Base-by-base conservation (phyloP, 208 protist species). In the Endotrypanum monterogeii region DNA sequence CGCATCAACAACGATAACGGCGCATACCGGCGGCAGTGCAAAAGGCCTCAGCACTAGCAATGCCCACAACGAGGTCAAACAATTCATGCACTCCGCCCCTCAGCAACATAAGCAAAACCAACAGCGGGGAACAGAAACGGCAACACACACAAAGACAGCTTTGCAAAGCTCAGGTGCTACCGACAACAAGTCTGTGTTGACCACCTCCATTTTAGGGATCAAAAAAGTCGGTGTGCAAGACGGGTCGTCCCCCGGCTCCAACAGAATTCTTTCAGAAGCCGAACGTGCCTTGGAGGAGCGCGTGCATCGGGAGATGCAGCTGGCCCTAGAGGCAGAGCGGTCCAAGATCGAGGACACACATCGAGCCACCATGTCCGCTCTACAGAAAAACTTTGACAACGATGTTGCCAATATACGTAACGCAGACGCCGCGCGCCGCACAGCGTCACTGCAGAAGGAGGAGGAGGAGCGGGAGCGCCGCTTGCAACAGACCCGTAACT, bases 221-320 rank as follows among this genome's bases (percentile, higher is more conserved):
- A 68, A 68, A 46, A 68, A 68, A 8, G 66, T 41, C 8, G 48
- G 48, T 1, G 28, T 30, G 5, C 18, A 46, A n/a, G 66, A 70
- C 18, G 16, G 1, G 32, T 20, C 48, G 18, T 41, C 54, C 7
- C 14, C 67, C 0, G 57, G 70, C 5, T 72, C 79, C 1, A n/a
- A 76, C 30, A 82, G 87, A 14, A 82, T 94, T 48, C 69, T 93
- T 16, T 94, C 90, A 14, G 92, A 94, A 78, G 87, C 92, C 28
- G 92, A 94, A 74, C 78, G 80, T 23, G 84, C 83, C 58, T 74
- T 94, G 70, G 88, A 96, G 82, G 79, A 83, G 57, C 88, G 83
- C 67, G 85, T 96, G 44, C 87, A 86, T 28, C 75, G 69, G 7
- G 89, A 96, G 73, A 61, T 83, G 20, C 75, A 83, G 72, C 71